A percentile compares a stretch with the other conserved stretches of the same genome.
phyloP scores from a whole-genome alignment of 305 asterid genomes.

The Fraxinus xanthoxyloides region DNA sequence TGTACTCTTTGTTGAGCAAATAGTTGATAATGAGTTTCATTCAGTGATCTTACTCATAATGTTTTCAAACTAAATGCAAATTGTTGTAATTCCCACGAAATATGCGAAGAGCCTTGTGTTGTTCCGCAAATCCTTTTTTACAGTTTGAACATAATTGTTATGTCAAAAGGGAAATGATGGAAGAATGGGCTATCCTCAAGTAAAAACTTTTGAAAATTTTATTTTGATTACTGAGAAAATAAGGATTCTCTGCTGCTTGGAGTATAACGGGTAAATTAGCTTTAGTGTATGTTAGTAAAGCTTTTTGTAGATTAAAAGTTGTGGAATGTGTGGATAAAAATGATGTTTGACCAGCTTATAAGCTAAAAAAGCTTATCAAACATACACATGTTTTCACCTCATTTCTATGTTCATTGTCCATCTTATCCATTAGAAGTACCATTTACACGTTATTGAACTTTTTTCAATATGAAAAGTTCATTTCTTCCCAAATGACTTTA shows the following conservation, averaged over 20 bases:
- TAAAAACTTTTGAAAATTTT: not conserved
- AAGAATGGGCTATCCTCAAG: not conserved
- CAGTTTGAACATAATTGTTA: not conserved
- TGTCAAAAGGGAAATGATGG: not conserved
- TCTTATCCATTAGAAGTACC: conserved; percentile 7
- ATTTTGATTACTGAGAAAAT: conserved; percentile 6
- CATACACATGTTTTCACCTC: conserved; percentile 9
- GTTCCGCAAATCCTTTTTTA: conserved; percentile 4
- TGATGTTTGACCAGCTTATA: not conserved
- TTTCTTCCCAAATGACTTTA: not conserved
- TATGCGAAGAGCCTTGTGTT: not conserved
- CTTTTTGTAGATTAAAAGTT: not conserved
- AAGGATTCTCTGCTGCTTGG: not conserved
- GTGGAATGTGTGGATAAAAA: not conserved
- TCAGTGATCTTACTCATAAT: not conserved
- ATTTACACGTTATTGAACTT: conserved; percentile 3
- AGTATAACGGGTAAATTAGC: not conserved
- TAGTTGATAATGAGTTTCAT: conserved; percentile 16
- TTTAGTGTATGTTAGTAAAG: not conserved
- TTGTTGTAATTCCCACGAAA: not conserved
- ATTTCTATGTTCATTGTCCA: not conserved
- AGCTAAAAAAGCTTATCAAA: not conserved
- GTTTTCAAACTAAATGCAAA: not conserved
- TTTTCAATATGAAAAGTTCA: not conserved
- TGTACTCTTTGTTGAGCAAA: conserved; percentile 10